Evolutionary conservation across 495 filamentous ascomycete genomes (phyloP).

Genomic region (Podospora pseudoanserina): DNA sequence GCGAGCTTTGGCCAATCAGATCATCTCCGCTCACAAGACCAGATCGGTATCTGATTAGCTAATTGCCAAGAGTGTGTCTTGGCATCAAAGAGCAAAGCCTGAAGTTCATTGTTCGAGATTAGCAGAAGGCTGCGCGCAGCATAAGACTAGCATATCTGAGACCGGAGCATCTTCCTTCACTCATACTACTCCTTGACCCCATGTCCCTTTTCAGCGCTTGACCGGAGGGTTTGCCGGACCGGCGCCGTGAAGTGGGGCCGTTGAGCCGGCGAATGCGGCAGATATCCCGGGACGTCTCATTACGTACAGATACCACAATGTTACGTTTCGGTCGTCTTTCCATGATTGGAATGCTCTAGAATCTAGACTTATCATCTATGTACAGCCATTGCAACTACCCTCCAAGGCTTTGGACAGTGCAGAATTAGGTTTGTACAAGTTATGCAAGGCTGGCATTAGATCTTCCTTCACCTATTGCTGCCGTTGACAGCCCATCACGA

Average conservation of each 20-base stretch:
- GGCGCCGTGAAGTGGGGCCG: constrained; percentile 15
- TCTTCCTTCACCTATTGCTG: neutral
- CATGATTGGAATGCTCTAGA: neutral
- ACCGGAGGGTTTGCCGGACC: constrained; percentile 5
- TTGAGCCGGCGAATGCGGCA: neutral
- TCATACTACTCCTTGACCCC: neutral
- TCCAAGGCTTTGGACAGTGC: neutral
- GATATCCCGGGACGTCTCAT: neutral
- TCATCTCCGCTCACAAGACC: neutral
- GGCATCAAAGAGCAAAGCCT: constrained; percentile 1
- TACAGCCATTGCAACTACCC: neutral
- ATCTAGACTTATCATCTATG: neutral
- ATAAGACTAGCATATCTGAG: neutral
- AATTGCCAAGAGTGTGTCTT: constrained; percentile 15
- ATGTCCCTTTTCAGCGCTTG: neutral
- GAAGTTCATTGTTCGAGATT: neutral
- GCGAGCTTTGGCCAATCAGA: constrained; percentile 19
- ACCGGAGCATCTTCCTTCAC: neutral
- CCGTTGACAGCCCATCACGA: neutral
- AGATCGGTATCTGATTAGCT: constrained; percentile 15
- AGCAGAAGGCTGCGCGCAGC: neutral
- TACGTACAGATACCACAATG: neutral
- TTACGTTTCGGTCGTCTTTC: neutral
- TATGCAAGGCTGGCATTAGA: neutral
- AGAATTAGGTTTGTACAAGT: neutral